Conservation (phyloP, 139 green algal species). For the Limnomonas spitsbergensis region DNA sequence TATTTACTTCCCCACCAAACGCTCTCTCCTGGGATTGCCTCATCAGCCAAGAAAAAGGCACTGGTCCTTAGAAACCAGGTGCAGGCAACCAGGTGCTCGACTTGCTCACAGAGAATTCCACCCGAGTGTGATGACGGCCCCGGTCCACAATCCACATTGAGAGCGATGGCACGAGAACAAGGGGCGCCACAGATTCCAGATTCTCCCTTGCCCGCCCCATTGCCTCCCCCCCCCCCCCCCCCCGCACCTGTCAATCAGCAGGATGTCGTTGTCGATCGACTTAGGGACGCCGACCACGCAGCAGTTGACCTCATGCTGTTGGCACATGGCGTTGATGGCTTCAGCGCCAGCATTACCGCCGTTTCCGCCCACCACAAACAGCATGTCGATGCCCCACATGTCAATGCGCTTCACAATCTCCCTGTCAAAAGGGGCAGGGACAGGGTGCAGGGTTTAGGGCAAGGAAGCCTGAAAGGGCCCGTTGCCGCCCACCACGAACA, state of each 20-base stretch:
- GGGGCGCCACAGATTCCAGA: too few relatives aligned
- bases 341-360: constrained; percentile 29
- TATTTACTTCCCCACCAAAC: too few relatives aligned
- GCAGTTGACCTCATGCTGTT: constrained; percentile 50
- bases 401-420: constrained; percentile 94
- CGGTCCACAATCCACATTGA: too few relatives aligned
- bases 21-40: too few relatives aligned
- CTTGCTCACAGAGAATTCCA: too few relatives aligned
- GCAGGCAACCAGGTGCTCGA: too few relatives aligned
- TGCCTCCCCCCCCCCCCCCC: too few relatives aligned
- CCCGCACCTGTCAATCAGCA: constrained; percentile 48
- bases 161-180: too few relatives aligned
- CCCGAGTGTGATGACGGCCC: too few relatives aligned
- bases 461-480: constrained; percentile 35
- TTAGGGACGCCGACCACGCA: constrained; percentile 47
- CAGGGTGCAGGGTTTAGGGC: not conserved
- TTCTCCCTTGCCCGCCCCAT: too few relatives aligned
- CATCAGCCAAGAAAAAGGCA: too few relatives aligned
- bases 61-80: too few relatives aligned
- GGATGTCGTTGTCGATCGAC: constrained; percentile 68
- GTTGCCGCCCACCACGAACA: constrained; percentile 92
- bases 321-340: constrained; percentile 44
- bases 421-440: not conserved
- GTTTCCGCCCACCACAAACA: constrained; percentile 94
- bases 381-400: constrained; percentile 94